phyloP scores from a whole-genome alignment of 1,284 basidiomycete species.

The Sphagnurus paluster region DNA sequence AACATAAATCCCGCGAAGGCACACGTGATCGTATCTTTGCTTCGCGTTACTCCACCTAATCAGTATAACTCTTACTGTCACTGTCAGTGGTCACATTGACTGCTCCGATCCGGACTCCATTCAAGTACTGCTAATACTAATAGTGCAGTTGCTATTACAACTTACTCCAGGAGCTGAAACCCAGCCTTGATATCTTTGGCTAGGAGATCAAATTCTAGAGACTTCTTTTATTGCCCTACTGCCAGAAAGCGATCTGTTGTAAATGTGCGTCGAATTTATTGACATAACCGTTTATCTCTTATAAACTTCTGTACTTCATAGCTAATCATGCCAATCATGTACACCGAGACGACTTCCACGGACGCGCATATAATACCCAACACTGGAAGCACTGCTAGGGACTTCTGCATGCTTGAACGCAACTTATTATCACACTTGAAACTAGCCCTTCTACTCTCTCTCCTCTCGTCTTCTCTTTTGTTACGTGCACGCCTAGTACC shows the following conservation, averaged over 20 bases:
- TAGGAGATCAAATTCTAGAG: no score
- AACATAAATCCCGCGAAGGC: constrained; percentile 29
- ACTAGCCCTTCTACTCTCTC: constrained; percentile 60
- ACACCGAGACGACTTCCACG: constrained; percentile 2
- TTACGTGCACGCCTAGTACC: constrained; percentile 59
- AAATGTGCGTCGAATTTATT: no score
- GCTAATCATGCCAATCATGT: background rate
- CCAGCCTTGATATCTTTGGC: no score
- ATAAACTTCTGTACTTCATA: constrained; percentile 1
- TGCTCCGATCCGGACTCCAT: no score
- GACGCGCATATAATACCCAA: constrained; percentile 35
- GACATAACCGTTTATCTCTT: no score
- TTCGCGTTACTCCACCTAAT: constrained; percentile 16
- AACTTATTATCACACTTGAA: constrained; percentile 69
- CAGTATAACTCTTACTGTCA: no score
- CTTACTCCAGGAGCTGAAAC: no score
- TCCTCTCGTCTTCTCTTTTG: constrained; percentile 63
- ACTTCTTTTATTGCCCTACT: no score
- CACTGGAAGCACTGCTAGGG: constrained; percentile 55
- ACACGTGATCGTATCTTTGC: constrained; percentile 25
- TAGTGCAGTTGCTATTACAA: no score
- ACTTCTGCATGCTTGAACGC: constrained; percentile 75
- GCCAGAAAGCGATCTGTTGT: no score
- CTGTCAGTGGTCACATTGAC: no score
- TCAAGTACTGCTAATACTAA: no score